Conservation (phyloP, 306 rosid genomes). For the Dryas drummondii region DNA sequence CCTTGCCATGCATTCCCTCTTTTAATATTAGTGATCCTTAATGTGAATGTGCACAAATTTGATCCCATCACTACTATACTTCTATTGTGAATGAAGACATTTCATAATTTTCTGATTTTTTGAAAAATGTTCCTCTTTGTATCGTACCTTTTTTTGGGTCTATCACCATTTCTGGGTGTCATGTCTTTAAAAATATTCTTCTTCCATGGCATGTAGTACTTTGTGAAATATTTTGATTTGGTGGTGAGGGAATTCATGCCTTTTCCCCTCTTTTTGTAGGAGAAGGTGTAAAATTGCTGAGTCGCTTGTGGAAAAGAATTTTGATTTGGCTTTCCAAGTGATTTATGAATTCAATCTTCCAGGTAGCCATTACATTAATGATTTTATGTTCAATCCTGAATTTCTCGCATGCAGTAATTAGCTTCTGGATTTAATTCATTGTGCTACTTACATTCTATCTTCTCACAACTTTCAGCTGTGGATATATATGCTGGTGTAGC, state of each 20-base stretch:
- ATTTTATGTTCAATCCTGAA: conserved; percentile 15
- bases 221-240: conserved; percentile 20
- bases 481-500: conserved; percentile 97
- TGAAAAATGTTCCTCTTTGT: background rate
- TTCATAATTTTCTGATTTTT: background rate
- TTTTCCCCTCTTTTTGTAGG: conserved; percentile 44
- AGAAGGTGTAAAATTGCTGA: conserved; percentile 93
- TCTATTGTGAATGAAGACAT: background rate
- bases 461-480: conserved; percentile 61
- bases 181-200: background rate
- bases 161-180: background rate
- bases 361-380: conserved; percentile 44
- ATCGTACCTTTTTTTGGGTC: background rate
- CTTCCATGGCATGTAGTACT: conserved; percentile 16
- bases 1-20: background rate
- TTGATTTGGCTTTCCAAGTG: conserved; percentile 94
- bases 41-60: background rate
- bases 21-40: background rate
- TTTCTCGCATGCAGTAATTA: conserved; percentile 7
- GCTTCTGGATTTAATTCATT: conserved; percentile 3
- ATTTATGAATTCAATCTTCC: conserved; percentile 91
- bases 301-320: conserved; percentile 90
- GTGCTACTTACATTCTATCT: conserved; percentile 22
- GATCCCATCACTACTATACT: background rate
- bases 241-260: conserved; percentile 23